Evolutionary conservation across 345 rosid genomes (phyloP), one percentile per base, ranked within the genome.

Genomic region (Citrus cavaleriei): DNA sequence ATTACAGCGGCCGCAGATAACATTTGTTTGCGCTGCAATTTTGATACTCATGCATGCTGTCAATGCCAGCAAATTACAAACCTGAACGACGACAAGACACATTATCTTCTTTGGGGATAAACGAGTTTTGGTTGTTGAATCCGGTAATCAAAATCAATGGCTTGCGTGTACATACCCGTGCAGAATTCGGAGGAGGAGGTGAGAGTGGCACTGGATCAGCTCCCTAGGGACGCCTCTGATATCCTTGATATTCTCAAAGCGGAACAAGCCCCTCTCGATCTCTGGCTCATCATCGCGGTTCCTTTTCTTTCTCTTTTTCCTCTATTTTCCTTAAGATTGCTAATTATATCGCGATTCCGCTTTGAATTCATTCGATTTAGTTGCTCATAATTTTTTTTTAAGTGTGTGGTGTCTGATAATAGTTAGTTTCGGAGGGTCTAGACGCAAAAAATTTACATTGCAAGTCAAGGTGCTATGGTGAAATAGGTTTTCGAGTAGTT

Each of bases 101-200:
- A 2, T 1, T 21, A 16, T 72, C 21, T 16, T 13, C 49, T 57
- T 35, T 35, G 4, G 70, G 51, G 49, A 21, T 13, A 24, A 25
- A 38, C 6, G 6, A 16, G 58, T 54, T 40, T 68, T 42, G 57
- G 35, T 27, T 28, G 2, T 18, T 35, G 73, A 51, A 32, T 46
- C 46, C 22, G 19, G 77, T 25, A 34, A 75, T 12, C 81, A 64
- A 65, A 75, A 49, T 28, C 81, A 75, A 94, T 94, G 98, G 95
- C 97, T 78, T 88, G 86, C 77, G 94, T 96, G 46, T 94, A 96
- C 85, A 94, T 94, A 72, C 98, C 99, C 32, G 98, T 96, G 77
- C 99, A 96, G 85, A 96, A 96, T 85, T 96, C 99, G 58, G 98
- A 96, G 87, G 99, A 96, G 86, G 99, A 96, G 84, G 99, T 96